Base-by-base conservation (phyloP, 768 basidiomycete genomes). In the Boletus pseudopeckii region DNA sequence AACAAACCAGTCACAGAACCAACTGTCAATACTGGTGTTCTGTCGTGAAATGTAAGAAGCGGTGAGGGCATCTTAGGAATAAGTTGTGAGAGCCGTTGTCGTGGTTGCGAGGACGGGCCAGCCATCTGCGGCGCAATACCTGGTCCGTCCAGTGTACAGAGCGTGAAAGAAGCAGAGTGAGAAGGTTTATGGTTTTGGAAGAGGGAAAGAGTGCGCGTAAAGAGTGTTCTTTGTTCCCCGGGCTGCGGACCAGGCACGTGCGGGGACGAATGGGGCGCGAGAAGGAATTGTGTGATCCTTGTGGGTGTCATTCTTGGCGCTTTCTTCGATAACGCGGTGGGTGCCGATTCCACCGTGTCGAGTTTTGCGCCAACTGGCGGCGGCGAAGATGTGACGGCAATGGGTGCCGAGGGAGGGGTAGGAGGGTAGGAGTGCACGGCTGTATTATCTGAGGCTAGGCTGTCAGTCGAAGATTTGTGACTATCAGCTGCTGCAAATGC, bases 31-130 rank as follows among this genome's bases (percentile, higher is more conserved):
- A 87, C 68, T 0, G 89, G 85, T 3, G 90, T 91, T 34, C 73
- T 81, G 64, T 92, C 90, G 51, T 84, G 81, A 68, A 88, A 91
- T 1, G 77, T 77, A 14, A 90, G 72, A 14, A 91, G 69, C 4
- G 84, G 79, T 1, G 73, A 68, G 18, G 77, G 74, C 17, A 67
- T 58, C 18, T 64, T 56, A 8, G 69, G 58, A 50, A 63, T 60
- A 24, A 62, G 50, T 48, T 55, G 64, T 20, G 54, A 55, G 9
- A 61, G 56, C 30, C 55, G 64, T 30, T 49, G 63, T 22, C 38
- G 69, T 6, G 63, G 47, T 26, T 67, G 65, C 20, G 53, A 50
- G 4, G 68, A 65, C 46, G 71, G 50, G 38, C 48, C 51, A 52
- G 59, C 38, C 32, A 54, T 15, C 11, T 69, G 60, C 1, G 52